A percentile compares a stretch with the other conserved stretches of the same genome.
Evolutionary conservation across 176 grass and related monocot species (phyloP).

Genomic region (Oryza glaberrima): DNA sequence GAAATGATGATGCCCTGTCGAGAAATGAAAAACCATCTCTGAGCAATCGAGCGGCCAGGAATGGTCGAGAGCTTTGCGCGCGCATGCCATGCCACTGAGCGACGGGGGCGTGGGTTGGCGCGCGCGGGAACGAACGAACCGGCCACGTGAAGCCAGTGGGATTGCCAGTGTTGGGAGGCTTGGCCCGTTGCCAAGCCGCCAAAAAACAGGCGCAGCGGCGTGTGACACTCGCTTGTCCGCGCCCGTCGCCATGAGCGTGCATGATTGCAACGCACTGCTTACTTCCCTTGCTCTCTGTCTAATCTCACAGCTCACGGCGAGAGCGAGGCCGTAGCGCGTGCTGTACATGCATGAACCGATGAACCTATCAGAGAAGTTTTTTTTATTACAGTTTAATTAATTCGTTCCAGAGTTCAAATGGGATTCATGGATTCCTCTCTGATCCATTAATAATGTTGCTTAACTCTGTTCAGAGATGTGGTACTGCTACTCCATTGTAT

Average conservation of each 20-base stretch:
- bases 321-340: neutral
- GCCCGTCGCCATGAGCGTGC: slow-evolving; percentile 3
- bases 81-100: slow-evolving; percentile 14
- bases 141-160: slow-evolving; percentile 51
- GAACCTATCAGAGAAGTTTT: neutral
- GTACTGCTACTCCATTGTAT: neutral
- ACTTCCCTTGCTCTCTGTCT: slow-evolving; percentile 16
- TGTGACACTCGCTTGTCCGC: slow-evolving; percentile 53
- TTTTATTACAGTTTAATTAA: no score
- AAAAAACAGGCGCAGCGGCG: slow-evolving; percentile 49
- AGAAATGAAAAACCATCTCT: no score
- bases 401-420: no score
- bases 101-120: slow-evolving; percentile 11
- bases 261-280: slow-evolving; percentile 41
- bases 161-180: slow-evolving; percentile 29
- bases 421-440: neutral
- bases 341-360: neutral
- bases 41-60: neutral
- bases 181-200: slow-evolving; percentile 49
- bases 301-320: neutral
- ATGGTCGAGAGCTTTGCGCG: neutral
- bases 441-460: neutral
- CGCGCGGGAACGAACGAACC: slow-evolving; percentile 21
- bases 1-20: no score
- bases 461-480: neutral